A percentile compares a stretch with the other conserved stretches of the same genome.
Conservation (phyloP, 2,329 filamentous ascomycete species). For the Dactylellina parvicollis region DNA sequence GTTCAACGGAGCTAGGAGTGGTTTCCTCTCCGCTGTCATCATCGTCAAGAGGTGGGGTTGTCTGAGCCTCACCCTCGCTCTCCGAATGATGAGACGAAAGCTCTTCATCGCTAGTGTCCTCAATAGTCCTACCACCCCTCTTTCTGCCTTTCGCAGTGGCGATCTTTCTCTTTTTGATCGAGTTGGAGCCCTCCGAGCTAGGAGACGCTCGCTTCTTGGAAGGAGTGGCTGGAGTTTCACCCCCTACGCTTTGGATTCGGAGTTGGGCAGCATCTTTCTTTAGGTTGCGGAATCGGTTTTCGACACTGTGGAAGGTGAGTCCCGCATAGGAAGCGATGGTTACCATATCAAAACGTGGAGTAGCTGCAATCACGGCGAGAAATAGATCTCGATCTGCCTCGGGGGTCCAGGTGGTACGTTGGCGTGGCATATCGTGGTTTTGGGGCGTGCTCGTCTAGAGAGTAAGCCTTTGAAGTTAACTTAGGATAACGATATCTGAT, state of each 20-base stretch:
- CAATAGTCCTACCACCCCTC: constrained; percentile 9
- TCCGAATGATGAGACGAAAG: constrained; percentile 1
- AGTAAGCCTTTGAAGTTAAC: too few species aligned
- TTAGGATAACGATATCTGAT: too few species aligned
- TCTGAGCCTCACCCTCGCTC: constrained; percentile 16
- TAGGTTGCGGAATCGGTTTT: constrained; percentile 9
- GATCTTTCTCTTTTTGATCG: constrained; percentile 28
- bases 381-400: constrained; percentile 31
- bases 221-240: background rate
- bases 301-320: constrained; percentile 10
- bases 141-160: background rate
- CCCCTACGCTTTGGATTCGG: background rate
- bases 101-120: constrained; percentile 44
- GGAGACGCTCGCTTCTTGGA: constrained; percentile 32
- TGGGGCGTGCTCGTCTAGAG: too few species aligned
- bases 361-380: constrained; percentile 23
- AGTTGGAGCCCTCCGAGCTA: background rate
- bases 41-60: constrained; percentile 16
- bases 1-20: constrained; percentile 20
- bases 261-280: constrained; percentile 18
- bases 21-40: background rate
- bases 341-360: background rate
- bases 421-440: background rate
- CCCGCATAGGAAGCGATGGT: constrained; percentile 16
- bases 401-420: constrained; percentile 19